Base-by-base conservation (phyloP, 306 rosid genomes). In the Vicia villosa region DNA sequence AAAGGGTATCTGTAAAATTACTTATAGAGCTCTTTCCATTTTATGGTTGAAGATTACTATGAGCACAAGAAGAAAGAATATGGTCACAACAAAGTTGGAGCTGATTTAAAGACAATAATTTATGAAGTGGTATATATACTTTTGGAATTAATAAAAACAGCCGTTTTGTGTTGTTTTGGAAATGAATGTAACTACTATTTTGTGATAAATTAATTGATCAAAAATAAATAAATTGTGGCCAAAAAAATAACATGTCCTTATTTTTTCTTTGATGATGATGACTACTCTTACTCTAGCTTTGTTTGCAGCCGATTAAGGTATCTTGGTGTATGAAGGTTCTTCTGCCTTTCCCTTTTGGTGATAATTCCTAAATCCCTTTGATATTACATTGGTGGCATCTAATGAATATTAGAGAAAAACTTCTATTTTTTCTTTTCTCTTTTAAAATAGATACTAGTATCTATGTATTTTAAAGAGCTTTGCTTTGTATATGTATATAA, bases 11-110 rank as follows among this genome's bases (percentile, higher is more conserved):
- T 59, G n/a, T 20, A 11, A 15, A 68, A 47, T 60, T 17, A 17
- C 57, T 64, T 77, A 40, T 41, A 69, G 54, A 42, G 14, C 15
- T 11, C 40, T 8, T 72, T 8, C 4, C 43, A 56, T 47, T 42
- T 49, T 41, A 10, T 9, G 34, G 46, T 28, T 82, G 83, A 61
- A 12, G 34, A 60, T 70, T 52, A 45, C 86, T 78, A 82, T 65
- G 83, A 69, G 12, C 22, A 19, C 22, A 43, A 16, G 57, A 42
- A 37, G 41, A 66, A 55, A 14, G 15, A 8, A 11, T 60, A 57
- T 20, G 80, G 37, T 54, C 6, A 24, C 74, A 69, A 42, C 86
- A 58, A 77, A 17, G 83, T 12, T 65, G 80, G 69, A 65, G 20
- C 38, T 47, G 19, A 17, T 64, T 63, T 63, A 52, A 41, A 40